Evolutionary conservation across 768 basidiomycete species (phyloP), one percentile per base, ranked within the genome.

Genomic region (Kwoniella sp.): DNA sequence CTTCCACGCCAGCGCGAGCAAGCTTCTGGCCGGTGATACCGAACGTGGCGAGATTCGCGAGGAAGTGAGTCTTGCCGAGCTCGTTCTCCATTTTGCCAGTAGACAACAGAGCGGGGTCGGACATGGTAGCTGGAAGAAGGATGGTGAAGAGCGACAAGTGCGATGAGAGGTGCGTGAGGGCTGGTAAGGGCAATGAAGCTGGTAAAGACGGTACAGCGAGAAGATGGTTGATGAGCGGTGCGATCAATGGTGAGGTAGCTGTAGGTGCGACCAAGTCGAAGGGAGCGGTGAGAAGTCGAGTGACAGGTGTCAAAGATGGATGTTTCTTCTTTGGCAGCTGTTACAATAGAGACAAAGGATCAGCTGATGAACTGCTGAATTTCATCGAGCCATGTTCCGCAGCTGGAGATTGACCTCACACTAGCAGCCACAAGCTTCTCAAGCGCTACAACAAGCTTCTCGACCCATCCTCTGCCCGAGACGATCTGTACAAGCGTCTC

Each of bases 161-260:
- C 17, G 86, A 82, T 17, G 88, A 86, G 44, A 97, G 82, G 24
- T 83, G 79, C 2, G 86, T 86, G 36, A 95, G 84, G 22, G 86
- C 83, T 0, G 73, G 58, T 81, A 77, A 22, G 87, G 82, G 36
- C 86, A 88, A 50, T 89, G 82, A 8, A 86, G 88, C 77, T 0
- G 91, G 91, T 0, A 97, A 83, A 0, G 91, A 81, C 0, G 90
- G 89, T 48, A 94, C 82, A 1, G 88, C 84, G 61, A 95, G 82
- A 58, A 94, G 85, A 64, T 82, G 78, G 17, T 81, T 73, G 57
- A 90, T 68, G 27, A 89, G 70, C 72, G 29, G 78, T 67, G 17
- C 88, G 71, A 47, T 82, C 77, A 64, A 65, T 68, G 6, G 77
- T 26, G 68, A 81, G 82, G 48, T 70, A 69, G 72, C 68, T 47